Conservation (phyloP, 2,329 filamentous ascomycete species). For the Hymenoscyphus fructigenus region DNA sequence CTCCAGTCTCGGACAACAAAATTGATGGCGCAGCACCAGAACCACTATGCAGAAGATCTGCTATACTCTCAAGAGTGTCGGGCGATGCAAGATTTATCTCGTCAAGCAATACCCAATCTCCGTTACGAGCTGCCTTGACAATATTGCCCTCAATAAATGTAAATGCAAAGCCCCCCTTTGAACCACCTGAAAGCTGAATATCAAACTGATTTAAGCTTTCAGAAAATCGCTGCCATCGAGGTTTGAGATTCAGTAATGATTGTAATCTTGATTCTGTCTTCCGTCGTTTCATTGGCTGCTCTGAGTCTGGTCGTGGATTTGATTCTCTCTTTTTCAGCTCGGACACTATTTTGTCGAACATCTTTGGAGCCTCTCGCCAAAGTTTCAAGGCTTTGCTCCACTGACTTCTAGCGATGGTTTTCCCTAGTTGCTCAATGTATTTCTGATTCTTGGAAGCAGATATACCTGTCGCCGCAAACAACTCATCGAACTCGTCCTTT, state of each 20-base stretch:
- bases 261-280: slow-evolving; percentile 68
- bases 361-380: slow-evolving; percentile 85
- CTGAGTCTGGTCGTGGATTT: slow-evolving; percentile 42
- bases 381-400: slow-evolving; percentile 85
- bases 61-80: slow-evolving; percentile 91
- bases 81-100: slow-evolving; percentile 96
- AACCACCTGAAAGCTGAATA: slow-evolving; percentile 70
- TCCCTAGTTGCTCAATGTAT: slow-evolving; percentile 78
- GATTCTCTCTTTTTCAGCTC: slow-evolving; percentile 49
- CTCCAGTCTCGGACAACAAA: slow-evolving; percentile 87
- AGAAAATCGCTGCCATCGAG: slow-evolving; percentile 80
- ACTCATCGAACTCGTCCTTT: slow-evolving; percentile 88
- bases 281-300: slow-evolving; percentile 68
- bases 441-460: slow-evolving; percentile 83
- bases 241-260: slow-evolving; percentile 54
- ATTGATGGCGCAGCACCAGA: slow-evolving; percentile 74
- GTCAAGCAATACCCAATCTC: slow-evolving; percentile 94
- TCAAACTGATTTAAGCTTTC: slow-evolving; percentile 75
- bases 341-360: slow-evolving; percentile 72
- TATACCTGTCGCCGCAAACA: slow-evolving; percentile 83
- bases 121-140: slow-evolving; percentile 91
- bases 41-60: slow-evolving; percentile 78
- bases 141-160: slow-evolving; percentile 96
- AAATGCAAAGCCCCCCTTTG: slow-evolving; percentile 79
- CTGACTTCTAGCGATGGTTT: slow-evolving; percentile 75